phyloP scores from a whole-genome alignment of 768 basidiomycete genomes.

The Serendipita sp. region DNA sequence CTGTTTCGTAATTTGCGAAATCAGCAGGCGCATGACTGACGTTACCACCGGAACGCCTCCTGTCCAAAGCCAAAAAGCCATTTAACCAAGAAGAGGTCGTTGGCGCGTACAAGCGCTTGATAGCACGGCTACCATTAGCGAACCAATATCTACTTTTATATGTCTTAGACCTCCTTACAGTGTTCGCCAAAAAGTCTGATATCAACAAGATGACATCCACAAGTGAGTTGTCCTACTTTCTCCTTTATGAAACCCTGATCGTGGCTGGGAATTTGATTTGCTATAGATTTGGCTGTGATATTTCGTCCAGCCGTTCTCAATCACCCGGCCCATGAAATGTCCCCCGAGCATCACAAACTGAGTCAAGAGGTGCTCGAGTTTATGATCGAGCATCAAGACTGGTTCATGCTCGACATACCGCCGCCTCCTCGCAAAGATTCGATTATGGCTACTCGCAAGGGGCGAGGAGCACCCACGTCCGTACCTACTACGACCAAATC shows the following conservation, averaged over 20 bases:
- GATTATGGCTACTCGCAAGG: neutral
- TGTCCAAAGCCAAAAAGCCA: constrained; percentile 40
- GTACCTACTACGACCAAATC: neutral
- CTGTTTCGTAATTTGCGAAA: neutral
- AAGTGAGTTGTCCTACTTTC: constrained; percentile 38
- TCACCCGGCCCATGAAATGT: constrained; percentile 74
- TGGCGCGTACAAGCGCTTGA: constrained; percentile 65
- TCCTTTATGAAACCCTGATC: neutral
- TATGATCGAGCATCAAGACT: constrained; percentile 88
- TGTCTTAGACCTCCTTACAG: constrained; percentile 86
- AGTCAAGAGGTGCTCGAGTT: constrained; percentile 89
- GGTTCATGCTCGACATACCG: constrained; percentile 81
- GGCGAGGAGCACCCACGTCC: neutral
- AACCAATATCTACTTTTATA: constrained; percentile 96
- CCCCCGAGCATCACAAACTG: constrained; percentile 68
- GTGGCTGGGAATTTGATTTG: neutral
- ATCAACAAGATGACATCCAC: constrained; percentile 92
- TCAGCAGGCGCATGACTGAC: neutral
- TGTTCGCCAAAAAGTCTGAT: constrained; percentile 80
- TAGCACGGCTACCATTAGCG: constrained; percentile 65
- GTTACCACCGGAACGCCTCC: neutral
- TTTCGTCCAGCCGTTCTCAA: constrained; percentile 92
- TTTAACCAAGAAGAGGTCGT: constrained; percentile 59
- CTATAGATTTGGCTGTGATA: constrained; percentile 80
- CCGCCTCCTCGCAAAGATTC: constrained; percentile 33